These are phyloP conservation scores for Malassezia japonica DNA, from an alignment of 1,284 basidiomycete genomes.

Conservation along the genomic window DNA sequence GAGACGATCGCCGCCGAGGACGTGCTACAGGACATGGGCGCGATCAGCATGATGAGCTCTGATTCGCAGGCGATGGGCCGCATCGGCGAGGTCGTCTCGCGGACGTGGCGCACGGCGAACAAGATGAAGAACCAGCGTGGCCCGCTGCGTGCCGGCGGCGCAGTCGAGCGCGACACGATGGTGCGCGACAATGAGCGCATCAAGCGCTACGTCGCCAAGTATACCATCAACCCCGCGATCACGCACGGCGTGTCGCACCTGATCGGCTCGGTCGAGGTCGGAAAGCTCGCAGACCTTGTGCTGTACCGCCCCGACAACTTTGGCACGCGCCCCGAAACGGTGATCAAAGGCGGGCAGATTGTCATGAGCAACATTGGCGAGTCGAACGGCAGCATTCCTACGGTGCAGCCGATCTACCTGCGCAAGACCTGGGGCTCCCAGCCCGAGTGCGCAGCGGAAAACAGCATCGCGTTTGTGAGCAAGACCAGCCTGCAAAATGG, in stretches of 20 bases:
- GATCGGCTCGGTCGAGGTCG: slow-evolving; percentile 72
- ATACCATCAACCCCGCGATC: slow-evolving; percentile 94
- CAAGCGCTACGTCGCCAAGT: slow-evolving; percentile 90
- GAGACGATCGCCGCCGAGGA: slow-evolving; percentile 98
- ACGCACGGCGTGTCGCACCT: slow-evolving; percentile 82
- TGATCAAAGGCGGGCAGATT: slow-evolving; percentile 88
- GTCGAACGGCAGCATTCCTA: slow-evolving; percentile 75
- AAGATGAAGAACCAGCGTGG: slow-evolving; percentile 80
- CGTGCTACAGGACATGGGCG: slow-evolving; percentile 83
- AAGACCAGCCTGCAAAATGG: slow-evolving; percentile 59
- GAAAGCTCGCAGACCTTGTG: slow-evolving; percentile 82
- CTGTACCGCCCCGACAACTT: slow-evolving; percentile 90
- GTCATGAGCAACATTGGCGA: slow-evolving; percentile 86
- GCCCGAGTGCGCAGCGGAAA: slow-evolving; percentile 64
- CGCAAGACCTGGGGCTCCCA: slow-evolving; percentile 82
- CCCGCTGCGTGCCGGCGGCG: slow-evolving; percentile 54
- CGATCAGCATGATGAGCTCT: slow-evolving; percentile 87
- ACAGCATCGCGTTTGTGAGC: slow-evolving; percentile 79
- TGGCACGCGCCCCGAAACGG: slow-evolving; percentile 79
- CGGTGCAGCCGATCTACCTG: slow-evolving; percentile 75
- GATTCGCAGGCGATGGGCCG: slow-evolving; percentile 93
- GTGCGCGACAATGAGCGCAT: slow-evolving; percentile 84
- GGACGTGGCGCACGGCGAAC: slow-evolving; percentile 93
- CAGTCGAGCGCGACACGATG: slow-evolving; percentile 52
- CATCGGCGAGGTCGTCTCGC: slow-evolving; percentile 82